Base-by-base conservation (phyloP, 2,329 filamentous ascomycete species). In the Nemania abortiva region DNA sequence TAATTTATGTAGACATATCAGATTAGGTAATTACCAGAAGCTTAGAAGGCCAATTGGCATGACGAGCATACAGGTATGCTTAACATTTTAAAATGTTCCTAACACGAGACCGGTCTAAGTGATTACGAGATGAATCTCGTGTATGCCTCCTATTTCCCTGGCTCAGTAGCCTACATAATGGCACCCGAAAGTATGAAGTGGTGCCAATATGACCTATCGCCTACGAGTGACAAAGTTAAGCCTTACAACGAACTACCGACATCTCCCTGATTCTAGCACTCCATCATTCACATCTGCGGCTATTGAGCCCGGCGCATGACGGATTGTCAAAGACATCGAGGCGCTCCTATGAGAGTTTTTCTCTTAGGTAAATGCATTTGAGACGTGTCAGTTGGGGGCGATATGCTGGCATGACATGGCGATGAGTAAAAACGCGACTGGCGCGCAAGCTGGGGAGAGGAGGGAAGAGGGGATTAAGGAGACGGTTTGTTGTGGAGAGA, bases 281-380 rank as follows among this genome's bases (percentile, higher is more conserved):
- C 11, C 24, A 9, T 15, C 61, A 45, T 42, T 27, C 54, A 5
- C 39, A 49, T 31, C 39, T 29, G 52, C 63, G 58, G 50, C 34
- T 11, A 18, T 20, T 15, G 56, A 24, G 50, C 27, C 22, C 37
- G 27, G 27, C n/a, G 45, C 39, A 27, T 53, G 55, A 39, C 47
- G 39, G 63, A 4, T 42, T 27, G 15, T 11, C 34, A 42, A 31
- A 27, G 13, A 18, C 39, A 47, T 37, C 47, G 63, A 65, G 37
- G 55, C 63, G 63, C 55, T 49, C 52, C 62, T 54, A 42, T 62
- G 50, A 55, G 53, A 57, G 39, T 27, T 68, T 68, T 37, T 65
- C 62, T 65, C 24, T 68, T 68, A 68, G 42, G 62, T 68, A 68
- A 68, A 45, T 11, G 15, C 29, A 54, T 37, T 20, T 47, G 39